phyloP scores from a whole-genome alignment of 768 basidiomycete species.

The Pleurotus pulmonarius region DNA sequence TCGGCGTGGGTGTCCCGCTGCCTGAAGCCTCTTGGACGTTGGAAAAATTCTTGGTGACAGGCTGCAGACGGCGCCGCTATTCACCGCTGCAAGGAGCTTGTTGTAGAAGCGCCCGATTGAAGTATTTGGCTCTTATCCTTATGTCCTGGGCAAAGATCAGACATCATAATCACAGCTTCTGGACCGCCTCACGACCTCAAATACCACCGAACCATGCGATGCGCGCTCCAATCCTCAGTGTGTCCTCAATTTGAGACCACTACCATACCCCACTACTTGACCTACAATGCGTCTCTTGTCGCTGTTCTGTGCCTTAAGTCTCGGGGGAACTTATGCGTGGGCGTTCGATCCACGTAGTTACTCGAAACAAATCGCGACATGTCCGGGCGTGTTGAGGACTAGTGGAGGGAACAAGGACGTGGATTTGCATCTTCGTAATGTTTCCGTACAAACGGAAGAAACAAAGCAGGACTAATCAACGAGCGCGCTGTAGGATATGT shows the following conservation, averaged over 20 bases:
- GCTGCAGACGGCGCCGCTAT: too few relatives aligned
- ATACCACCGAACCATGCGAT: not conserved
- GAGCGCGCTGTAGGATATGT: conserved; percentile 46
- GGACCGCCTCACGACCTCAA: not conserved
- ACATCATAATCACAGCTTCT: too few relatives aligned
- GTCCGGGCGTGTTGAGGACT: conserved; percentile 37
- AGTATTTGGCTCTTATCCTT: too few relatives aligned
- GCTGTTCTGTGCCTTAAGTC: not conserved
- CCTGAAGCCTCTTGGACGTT: too few relatives aligned
- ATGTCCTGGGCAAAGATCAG: too few relatives aligned
- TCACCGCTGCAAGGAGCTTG: too few relatives aligned
- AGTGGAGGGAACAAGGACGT: conserved; percentile 24
- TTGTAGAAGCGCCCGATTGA: too few relatives aligned
- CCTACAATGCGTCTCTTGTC: not conserved
- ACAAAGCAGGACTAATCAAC: too few relatives aligned
- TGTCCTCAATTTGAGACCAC: not conserved
- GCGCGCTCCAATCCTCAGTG: not conserved
- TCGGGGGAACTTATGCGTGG: not conserved
- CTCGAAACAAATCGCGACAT: conserved; percentile 27
- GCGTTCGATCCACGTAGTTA: conserved; percentile 38
- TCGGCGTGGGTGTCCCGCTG: too few relatives aligned
- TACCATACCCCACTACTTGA: not conserved
- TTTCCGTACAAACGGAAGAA: not conserved
- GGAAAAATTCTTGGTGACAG: too few relatives aligned
- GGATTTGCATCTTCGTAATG: conserved; percentile 44